Percentiles rank a stretch among this genome's conserved stretches.
Conservation (phyloP, 331 rosid genomes). For the Dryas integrifolia region DNA sequence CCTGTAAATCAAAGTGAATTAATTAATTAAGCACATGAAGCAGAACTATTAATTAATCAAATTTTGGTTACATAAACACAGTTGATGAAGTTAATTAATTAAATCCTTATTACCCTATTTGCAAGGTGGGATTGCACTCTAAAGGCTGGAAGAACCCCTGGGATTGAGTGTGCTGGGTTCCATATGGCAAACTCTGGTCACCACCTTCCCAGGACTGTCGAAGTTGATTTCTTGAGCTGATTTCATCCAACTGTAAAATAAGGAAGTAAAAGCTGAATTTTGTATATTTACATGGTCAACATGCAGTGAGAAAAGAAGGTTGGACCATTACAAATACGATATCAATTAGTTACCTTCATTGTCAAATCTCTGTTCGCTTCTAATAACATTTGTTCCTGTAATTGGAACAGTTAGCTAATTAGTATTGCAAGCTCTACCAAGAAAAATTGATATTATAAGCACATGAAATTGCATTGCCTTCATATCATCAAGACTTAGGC, state of each 20-base stretch:
- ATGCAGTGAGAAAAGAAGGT: no score
- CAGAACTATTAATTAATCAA: neutral
- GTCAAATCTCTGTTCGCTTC: conserved; percentile 79
- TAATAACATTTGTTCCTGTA: conserved; percentile 75
- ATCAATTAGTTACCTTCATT: conserved; percentile 53
- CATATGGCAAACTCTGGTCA: conserved; percentile 47
- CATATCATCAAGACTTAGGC: neutral
- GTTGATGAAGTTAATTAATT: neutral
- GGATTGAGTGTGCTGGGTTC: conserved; percentile 59
- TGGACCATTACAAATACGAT: no score
- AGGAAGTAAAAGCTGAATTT: no score
- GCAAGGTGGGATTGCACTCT: conserved; percentile 89
- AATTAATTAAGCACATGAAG: neutral
- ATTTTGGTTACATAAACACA: neutral
- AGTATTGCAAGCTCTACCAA: neutral
- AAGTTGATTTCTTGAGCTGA: conserved; percentile 60
- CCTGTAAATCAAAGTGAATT: conserved; percentile 30
- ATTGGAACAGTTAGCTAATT: neutral
- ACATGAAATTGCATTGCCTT: neutral
- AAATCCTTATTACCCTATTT: conserved; percentile 60
- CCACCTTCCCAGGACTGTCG: conserved; percentile 75
- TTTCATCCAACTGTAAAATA: conserved; percentile 68
- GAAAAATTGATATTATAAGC: neutral
- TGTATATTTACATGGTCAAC: no score
- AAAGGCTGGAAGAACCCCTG: conserved; percentile 86